phyloP scores from a whole-genome alignment of 2,329 filamentous ascomycete species.

The Aspergillus carbonarius region DNA sequence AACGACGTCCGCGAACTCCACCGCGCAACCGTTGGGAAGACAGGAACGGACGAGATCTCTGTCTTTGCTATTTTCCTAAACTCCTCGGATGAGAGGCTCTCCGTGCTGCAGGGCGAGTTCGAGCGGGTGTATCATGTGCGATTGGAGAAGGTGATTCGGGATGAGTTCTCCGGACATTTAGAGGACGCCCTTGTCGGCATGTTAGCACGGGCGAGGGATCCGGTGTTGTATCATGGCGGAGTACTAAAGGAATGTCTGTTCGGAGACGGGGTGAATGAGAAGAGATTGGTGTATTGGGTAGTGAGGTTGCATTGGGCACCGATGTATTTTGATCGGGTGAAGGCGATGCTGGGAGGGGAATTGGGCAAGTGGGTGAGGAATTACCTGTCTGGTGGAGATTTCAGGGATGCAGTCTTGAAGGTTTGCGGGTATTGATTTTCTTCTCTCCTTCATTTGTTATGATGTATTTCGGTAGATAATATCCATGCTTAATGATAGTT shows the following conservation, averaged over 20 bases:
- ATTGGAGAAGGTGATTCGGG: slow-evolving; percentile 15
- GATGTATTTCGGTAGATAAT: background rate
- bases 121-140: slow-evolving; percentile 64
- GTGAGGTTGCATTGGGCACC: slow-evolving; percentile 75
- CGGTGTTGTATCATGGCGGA: slow-evolving; percentile 72
- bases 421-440: slow-evolving; percentile 7
- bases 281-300: slow-evolving; percentile 17
- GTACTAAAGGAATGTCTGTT: slow-evolving; percentile 74
- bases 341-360: slow-evolving; percentile 49
- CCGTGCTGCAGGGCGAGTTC: slow-evolving; percentile 71
- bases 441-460: too few species aligned
- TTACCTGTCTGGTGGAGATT: slow-evolving; percentile 2
- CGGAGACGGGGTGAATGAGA: slow-evolving; percentile 61
- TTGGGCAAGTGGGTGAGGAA: slow-evolving; percentile 4
- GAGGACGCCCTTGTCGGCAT: slow-evolving; percentile 73
- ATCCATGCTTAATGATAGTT: background rate
- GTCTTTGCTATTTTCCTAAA: slow-evolving; percentile 72
- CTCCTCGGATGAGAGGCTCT: slow-evolving; percentile 73
- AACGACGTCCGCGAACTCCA: slow-evolving; percentile 72
- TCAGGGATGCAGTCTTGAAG: slow-evolving; percentile 6
- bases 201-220: slow-evolving; percentile 67
- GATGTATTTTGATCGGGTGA: slow-evolving; percentile 66
- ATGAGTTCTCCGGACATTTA: slow-evolving; percentile 83
- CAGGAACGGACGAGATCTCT: slow-evolving; percentile 72
- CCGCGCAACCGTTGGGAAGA: slow-evolving; percentile 66